Conservation (phyloP, 2,329 filamentous ascomycete genomes). For the Verticillium dahliae region DNA sequence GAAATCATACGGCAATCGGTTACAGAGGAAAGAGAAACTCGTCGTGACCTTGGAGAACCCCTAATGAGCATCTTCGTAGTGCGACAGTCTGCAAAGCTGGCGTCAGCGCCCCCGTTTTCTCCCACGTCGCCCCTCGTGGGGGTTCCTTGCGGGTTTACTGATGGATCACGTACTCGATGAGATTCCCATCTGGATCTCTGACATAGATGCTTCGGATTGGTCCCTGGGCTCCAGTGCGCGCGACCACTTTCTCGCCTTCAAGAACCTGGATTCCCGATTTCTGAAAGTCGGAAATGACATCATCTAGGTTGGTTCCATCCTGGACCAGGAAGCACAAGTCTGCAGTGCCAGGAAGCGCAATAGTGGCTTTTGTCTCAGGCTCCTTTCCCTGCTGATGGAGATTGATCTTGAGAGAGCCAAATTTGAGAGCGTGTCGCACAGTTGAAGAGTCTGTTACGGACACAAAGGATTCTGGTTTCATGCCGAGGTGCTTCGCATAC, state of each 20-base stretch:
- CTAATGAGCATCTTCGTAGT: too few relatives aligned
- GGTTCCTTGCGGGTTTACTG: too few relatives aligned
- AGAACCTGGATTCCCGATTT: slow-evolving; percentile 38
- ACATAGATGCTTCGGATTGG: slow-evolving; percentile 52
- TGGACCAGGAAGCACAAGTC: slow-evolving; percentile 55
- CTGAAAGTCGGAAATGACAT: slow-evolving; percentile 33
- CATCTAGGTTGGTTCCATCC: slow-evolving; percentile 33
- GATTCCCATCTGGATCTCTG: slow-evolving; percentile 54
- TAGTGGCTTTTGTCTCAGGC: slow-evolving; percentile 52
- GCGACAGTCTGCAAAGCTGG: too few relatives aligned
- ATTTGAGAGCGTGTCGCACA: slow-evolving; percentile 44
- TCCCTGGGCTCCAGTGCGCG: slow-evolving; percentile 48
- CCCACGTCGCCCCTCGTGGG: too few relatives aligned
- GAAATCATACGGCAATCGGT: too few relatives aligned
- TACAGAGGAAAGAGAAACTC: too few relatives aligned
- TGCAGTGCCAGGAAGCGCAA: slow-evolving; percentile 47
- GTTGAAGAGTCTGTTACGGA: slow-evolving; percentile 27
- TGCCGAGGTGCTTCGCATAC: slow-evolving; percentile 50
- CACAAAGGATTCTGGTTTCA: slow-evolving; percentile 46
- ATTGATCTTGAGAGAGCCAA: slow-evolving; percentile 56
- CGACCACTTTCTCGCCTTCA: slow-evolving; percentile 44
- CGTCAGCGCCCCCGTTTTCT: too few relatives aligned
- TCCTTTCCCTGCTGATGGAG: slow-evolving; percentile 51
- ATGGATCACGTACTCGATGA: slow-evolving; percentile 47
- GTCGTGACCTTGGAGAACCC: too few relatives aligned